phyloP scores from a whole-genome alignment of 352 stramenopile genomes.

The Globisporangium rhizosaccharum region DNA sequence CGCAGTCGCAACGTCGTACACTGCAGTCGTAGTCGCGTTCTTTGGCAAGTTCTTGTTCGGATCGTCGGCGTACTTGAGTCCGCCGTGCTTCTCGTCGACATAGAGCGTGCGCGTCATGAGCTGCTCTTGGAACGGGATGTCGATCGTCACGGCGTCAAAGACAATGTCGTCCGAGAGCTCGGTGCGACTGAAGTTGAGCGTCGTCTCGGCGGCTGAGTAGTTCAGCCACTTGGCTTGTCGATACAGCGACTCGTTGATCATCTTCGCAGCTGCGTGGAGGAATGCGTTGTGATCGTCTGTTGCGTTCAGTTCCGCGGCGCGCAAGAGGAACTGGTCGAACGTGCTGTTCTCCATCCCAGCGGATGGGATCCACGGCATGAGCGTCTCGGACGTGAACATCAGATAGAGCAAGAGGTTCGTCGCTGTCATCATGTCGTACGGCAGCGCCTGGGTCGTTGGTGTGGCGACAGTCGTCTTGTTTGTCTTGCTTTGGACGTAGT shows the following conservation, averaged over 20 bases:
- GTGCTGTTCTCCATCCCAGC: constrained; percentile 11
- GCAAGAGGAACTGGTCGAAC: constrained; percentile 13
- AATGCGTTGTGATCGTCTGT: constrained; percentile 5
- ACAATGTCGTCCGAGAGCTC: constrained; percentile 22
- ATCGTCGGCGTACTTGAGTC: constrained; percentile 5
- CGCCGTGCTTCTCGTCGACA: constrained; percentile 6
- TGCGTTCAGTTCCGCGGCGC: background rate
- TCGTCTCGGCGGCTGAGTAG: constrained; percentile 11
- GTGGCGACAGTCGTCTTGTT: background rate
- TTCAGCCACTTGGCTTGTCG: constrained; percentile 9
- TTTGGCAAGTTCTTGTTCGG: background rate
- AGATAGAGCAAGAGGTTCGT: constrained; percentile 28
- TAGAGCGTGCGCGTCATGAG: constrained; percentile 10
- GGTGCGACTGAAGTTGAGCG: constrained; percentile 25
- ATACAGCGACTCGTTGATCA: constrained; percentile 12
- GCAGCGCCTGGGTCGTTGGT: background rate
- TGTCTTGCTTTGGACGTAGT: background rate
- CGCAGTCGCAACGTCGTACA: constrained; percentile 11
- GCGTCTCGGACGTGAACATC: constrained; percentile 20
- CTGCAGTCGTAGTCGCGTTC: background rate
- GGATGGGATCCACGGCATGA: constrained; percentile 10
- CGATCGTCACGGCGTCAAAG: constrained; percentile 37
- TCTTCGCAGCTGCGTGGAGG: constrained; percentile 6
- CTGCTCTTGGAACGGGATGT: constrained; percentile 28
- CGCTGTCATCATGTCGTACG: constrained; percentile 19